Evolutionary conservation across 1,139 yeast genomes (phyloP), one percentile per base, ranked within the genome.

Genomic region (Lodderomyces metapsilosis): DNA sequence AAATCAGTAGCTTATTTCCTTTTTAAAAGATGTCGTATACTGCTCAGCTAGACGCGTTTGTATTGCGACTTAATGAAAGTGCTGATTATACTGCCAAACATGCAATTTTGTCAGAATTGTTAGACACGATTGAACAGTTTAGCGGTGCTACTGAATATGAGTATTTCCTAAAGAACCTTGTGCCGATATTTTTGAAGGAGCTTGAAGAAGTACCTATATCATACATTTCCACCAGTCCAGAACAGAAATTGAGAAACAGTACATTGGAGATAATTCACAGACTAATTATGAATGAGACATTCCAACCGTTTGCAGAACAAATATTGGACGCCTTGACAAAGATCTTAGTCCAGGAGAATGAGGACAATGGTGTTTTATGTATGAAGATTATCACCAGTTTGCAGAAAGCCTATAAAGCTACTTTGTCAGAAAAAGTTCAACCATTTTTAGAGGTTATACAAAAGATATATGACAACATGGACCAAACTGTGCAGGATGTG

Each of bases 361-460:
- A 94, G 62, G 98, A 91, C 51, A 92, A 92, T 58, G 98, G 98
- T 38, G 89, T 89, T 1, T 71, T 89, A 43, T 86, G 95, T 59
- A 84, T 91, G 85, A 91, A 88, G 59, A 83, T 89, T 42, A 75
- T 91, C 43, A 88, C 98, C n/a, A 79, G 86, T 37, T 68, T 92
- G 43, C 96, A 91, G 65, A 85, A 94, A 59, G 80, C 94, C 0
- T 92, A 86, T 66, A 91, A 88, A 64, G 62, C 76, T 15, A 71
- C 74, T 33, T 67, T 91, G 44, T 71, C 76, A 12, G 91, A 82
- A 16, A 84, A 84, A 52, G 95, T 92, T 3, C 83, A 79, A 50
- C 84, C 86, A 1, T 94, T 92, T 53, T 78, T 92, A 37, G 84
- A 82, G 36, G 71, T 89, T 32, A 88, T 94, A 43, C 78, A 81